Percentiles rank a stretch among this genome's conserved stretches.
phyloP scores from a whole-genome alignment of 1,139 yeast genomes.

The Kluyveromyces marxianus region DNA sequence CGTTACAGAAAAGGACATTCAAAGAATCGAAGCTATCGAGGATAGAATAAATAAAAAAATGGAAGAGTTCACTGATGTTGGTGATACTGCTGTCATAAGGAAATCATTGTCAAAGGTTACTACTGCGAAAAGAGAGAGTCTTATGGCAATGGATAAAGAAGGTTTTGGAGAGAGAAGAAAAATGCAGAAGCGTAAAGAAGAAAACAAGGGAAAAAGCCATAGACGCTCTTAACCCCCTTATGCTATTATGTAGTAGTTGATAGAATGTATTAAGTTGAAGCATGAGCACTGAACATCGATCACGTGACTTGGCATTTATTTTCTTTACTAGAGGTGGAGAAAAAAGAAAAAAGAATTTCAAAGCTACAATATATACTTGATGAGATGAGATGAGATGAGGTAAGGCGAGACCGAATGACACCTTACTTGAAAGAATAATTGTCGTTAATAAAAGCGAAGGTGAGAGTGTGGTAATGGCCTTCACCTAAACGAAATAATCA shows the following conservation, averaged over 20 bases:
- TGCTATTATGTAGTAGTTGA: not conserved
- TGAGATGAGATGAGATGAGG: not conserved
- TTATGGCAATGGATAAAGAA: constrained; percentile 90
- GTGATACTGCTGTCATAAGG: constrained; percentile 70
- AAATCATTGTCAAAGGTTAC: constrained; percentile 62
- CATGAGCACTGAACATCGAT: not conserved
- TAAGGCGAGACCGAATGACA: not conserved
- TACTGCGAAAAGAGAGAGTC: constrained; percentile 80
- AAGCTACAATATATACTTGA: not conserved
- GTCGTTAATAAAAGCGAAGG: too few species aligned
- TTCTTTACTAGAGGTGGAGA: not conserved
- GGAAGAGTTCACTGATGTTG: constrained; percentile 60
- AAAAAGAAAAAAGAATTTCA: not conserved
- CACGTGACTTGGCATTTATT: not conserved
- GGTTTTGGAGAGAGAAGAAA: constrained; percentile 71
- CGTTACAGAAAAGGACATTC: constrained; percentile 79
- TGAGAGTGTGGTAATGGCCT: not conserved
- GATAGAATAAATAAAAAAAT: constrained; percentile 72
- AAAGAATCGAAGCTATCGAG: constrained; percentile 77
- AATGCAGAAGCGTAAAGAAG: constrained; percentile 44
- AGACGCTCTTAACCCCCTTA: constrained; percentile 8
- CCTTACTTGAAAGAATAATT: too few species aligned
- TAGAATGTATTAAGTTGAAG: too few species aligned
- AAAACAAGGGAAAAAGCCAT: constrained; percentile 16
- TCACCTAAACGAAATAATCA: not conserved